A percentile compares a stretch with the other conserved stretches of the same genome.
phyloP scores from a whole-genome alignment of 805 yeast genomes.

The Candida krabiensis region DNA sequence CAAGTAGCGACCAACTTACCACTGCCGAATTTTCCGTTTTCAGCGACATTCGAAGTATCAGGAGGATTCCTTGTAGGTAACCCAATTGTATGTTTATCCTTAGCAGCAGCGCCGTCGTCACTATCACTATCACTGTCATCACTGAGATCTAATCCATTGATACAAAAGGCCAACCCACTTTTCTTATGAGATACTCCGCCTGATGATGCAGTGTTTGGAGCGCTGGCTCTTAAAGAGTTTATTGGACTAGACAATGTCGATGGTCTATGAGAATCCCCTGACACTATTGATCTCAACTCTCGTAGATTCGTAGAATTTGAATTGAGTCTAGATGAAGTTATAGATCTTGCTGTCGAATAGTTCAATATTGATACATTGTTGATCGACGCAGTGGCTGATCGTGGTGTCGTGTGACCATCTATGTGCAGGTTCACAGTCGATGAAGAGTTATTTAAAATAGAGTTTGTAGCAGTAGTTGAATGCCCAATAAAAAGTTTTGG shows the following conservation, averaged over 20 bases:
- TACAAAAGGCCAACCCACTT: constrained; percentile 24
- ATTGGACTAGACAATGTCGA: constrained; percentile 6
- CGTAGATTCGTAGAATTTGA: constrained; percentile 34
- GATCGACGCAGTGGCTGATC: constrained; percentile 11
- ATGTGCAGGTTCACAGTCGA: constrained; percentile 15
- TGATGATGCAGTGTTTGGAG: constrained; percentile 10
- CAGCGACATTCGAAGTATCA: too few species aligned
- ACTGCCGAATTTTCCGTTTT: too few species aligned
- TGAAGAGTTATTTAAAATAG: constrained; percentile 20
- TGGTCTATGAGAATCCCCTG: constrained; percentile 6
- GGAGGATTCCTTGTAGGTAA: too few species aligned
- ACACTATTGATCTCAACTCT: constrained; percentile 37
- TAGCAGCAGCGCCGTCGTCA: background rate
- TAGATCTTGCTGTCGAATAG: constrained; percentile 16
- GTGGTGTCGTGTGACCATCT: constrained; percentile 4
- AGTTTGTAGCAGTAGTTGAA: constrained; percentile 20
- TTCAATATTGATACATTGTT: constrained; percentile 10
- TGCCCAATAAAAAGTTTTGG: constrained; percentile 18
- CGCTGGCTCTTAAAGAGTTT: constrained; percentile 8
- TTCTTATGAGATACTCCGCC: constrained; percentile 5
- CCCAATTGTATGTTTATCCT: background rate
- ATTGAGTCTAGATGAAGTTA: constrained; percentile 13
- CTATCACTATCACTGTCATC: constrained; percentile 17
- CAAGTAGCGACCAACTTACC: background rate
- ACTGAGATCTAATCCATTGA: constrained; percentile 21